phyloP scores from a whole-genome alignment of 2,329 filamentous ascomycete genomes.

The Sclerotinia borealis region DNA sequence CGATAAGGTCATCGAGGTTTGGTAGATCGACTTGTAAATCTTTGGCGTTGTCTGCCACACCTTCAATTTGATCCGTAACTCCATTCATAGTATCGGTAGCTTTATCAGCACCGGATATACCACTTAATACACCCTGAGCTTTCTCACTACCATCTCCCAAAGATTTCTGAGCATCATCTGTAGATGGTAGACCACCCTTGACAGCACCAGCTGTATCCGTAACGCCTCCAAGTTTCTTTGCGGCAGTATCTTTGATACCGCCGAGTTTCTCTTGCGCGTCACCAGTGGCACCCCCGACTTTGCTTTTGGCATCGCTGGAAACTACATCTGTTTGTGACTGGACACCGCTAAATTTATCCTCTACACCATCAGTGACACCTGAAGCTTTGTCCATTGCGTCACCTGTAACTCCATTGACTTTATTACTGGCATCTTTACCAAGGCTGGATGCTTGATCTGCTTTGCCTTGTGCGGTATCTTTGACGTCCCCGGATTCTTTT shows the following conservation, averaged over 20 bases:
- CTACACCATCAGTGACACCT: neutral
- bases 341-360: neutral
- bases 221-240: neutral
- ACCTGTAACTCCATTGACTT: neutral
- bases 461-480: neutral
- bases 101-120: neutral
- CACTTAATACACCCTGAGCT: neutral
- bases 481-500: neutral
- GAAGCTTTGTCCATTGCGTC: neutral
- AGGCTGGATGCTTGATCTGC: neutral
- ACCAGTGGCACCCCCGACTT: neutral
- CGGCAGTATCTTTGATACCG: neutral
- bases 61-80: neutral
- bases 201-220: neutral
- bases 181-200: neutral
- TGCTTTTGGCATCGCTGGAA: neutral
- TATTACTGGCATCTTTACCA: neutral
- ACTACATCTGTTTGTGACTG: neutral
- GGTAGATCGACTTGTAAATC: neutral
- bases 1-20: conserved; percentile 41
- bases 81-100: neutral
- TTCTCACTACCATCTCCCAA: neutral
- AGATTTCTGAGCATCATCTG: neutral
- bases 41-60: neutral
- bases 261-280: neutral